Evolutionary conservation across 768 basidiomycete species (phyloP), one percentile per base, ranked within the genome.

Genomic region (Austroboletus eburneus): DNA sequence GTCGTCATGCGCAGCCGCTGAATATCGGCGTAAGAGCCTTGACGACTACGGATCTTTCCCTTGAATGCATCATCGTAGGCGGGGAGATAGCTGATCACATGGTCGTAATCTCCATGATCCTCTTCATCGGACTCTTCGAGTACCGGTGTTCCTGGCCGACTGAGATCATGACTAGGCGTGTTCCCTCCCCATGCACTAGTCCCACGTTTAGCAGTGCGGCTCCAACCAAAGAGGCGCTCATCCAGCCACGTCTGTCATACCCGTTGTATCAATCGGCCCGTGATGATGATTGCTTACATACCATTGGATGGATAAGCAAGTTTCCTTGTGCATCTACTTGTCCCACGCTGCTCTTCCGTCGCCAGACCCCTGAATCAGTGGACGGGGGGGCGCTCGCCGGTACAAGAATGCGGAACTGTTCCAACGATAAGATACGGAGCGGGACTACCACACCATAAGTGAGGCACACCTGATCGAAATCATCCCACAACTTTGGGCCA

Each of bases 151-250:
- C 70, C 76, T 17, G 81, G 71, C 39, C 83, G 69, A 68, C 79
- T 87, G 61, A 64, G 71, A 59, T 83, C 82, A 40, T 78, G 80
- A 57, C 67, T 77, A 32, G 66, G 69, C 20, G 72, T 70, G 33
- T 65, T 63, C 16, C 80, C 87, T 25, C 80, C 80, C 91, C 91
- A 93, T n/a, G 81, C 89, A 57, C 85, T 89, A 3, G 89, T 90
- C n/a, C 91, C 88, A 39, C 79, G 80, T 40, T 69, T 71, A 2
- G 87, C 78, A 55, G 85, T 89, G 43, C 80, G 76, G 64, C 82
- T 83, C 92, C 90, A 95, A 36, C 92, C 93, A 61, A 95, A 96
- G 21, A 96, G 75, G 8, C 89, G 83, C 67, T 95, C 93, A 64
- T 96, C 92, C 14, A 95, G 77, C 91, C 91, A 95, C 13, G 86